Conservation (phyloP, 345 rosid species). For the Cardamine chenopodiifolia region DNA sequence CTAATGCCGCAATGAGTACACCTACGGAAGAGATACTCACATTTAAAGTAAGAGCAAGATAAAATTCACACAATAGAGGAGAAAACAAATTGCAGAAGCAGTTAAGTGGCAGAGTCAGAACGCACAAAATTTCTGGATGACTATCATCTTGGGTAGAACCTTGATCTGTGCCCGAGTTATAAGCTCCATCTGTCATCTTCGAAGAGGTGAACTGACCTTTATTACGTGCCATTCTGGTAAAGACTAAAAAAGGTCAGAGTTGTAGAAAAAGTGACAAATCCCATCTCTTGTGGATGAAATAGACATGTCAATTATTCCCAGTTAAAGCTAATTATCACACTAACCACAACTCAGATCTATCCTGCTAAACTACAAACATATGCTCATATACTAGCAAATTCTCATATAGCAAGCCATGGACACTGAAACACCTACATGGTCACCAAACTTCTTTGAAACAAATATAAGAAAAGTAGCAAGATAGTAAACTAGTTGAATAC, state of each 20-base stretch:
- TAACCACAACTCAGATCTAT: slow-evolving; percentile 1
- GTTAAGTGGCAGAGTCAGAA: slow-evolving; percentile 30
- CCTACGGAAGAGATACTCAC: slow-evolving; percentile 46
- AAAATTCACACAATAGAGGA: neutral
- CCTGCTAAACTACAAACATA: slow-evolving; percentile 16
- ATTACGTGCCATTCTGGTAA: slow-evolving; percentile 88
- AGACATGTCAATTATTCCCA: neutral
- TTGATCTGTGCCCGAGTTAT: slow-evolving; percentile 59
- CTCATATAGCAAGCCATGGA: neutral
- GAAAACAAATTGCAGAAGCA: neutral
- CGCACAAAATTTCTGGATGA: slow-evolving; percentile 73
- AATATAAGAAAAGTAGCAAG: slow-evolving; percentile 1
- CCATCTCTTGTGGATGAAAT: slow-evolving; percentile 3
- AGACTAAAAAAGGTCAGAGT: slow-evolving; percentile 8
- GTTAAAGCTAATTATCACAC: slow-evolving; percentile 1
- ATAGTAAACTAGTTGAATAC: neutral
- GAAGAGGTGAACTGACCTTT: slow-evolving; percentile 96
- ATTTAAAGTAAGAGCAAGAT: slow-evolving; percentile 4
- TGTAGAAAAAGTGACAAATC: neutral
- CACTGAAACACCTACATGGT: neutral
- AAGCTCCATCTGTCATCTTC: slow-evolving; percentile 64
- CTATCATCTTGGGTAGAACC: slow-evolving; percentile 75
- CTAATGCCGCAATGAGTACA: slow-evolving; percentile 89
- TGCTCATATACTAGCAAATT: neutral
- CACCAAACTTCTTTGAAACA: slow-evolving; percentile 10